Evolutionary conservation across 1,284 basidiomycete species (phyloP).

Genomic region (Leucoagaricus sp.): DNA sequence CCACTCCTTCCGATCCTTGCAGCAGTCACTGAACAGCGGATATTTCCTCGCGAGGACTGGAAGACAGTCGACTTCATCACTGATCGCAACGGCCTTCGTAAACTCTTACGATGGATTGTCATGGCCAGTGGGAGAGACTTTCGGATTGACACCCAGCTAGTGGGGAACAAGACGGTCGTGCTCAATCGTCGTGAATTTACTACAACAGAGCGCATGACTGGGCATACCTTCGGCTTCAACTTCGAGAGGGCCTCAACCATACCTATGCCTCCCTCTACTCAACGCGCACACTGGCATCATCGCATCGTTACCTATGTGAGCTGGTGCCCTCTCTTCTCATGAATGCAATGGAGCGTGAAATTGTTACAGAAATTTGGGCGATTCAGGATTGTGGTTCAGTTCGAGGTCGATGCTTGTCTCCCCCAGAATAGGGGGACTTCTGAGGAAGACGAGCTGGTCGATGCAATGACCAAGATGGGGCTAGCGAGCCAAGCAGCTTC

Average conservation of each 20-base stretch:
- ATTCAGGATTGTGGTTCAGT: conserved; percentile 50
- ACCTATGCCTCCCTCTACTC: conserved; percentile 40
- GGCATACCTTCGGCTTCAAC: conserved; percentile 45
- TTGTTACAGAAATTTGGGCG: conserved; percentile 42
- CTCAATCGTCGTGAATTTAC: conserved; percentile 50
- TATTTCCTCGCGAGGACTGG: conserved; percentile 42
- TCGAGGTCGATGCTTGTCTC: conserved; percentile 49
- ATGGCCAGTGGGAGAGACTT: conserved; percentile 42
- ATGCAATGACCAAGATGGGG: conserved; percentile 24
- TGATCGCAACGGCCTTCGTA: conserved; percentile 57
- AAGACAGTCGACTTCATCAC: conserved; percentile 52
- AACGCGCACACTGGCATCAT: conserved; percentile 45
- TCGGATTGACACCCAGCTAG: conserved; percentile 58
- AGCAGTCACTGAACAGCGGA: conserved; percentile 44
- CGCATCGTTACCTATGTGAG: conserved; percentile 53
- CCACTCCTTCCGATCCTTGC: conserved; percentile 49
- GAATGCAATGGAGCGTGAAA: no score
- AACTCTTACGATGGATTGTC: conserved; percentile 50
- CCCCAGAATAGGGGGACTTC: conserved; percentile 20
- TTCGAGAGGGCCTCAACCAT: conserved; percentile 50
- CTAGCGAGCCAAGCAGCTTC: conserved; percentile 9
- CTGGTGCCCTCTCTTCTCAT: conserved; percentile 1
- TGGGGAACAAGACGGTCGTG: conserved; percentile 50
- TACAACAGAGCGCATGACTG: conserved; percentile 31
- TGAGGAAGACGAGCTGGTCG: conserved; percentile 9